phyloP scores from a whole-genome alignment of 129 eudicot species.

The Escallonia herrerae region DNA sequence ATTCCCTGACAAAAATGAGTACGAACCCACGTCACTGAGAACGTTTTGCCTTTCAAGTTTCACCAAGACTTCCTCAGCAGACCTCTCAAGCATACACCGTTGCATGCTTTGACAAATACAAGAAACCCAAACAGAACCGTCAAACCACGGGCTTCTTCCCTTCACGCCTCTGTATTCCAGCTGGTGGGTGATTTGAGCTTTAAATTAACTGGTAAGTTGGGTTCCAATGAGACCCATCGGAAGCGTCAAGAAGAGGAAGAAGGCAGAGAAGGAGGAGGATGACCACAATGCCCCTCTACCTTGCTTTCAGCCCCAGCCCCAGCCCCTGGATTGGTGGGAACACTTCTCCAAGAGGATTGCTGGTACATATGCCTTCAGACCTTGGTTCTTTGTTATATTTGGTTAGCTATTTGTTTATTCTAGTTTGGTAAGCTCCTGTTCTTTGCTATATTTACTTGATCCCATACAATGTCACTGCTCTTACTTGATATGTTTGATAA shows the following conservation, averaged over 20 bases:
- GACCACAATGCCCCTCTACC: conserved; percentile 15
- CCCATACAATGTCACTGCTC: conserved; percentile 9
- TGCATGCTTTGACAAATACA: too few species aligned
- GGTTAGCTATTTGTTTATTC: background rate
- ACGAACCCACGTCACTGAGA: too few species aligned
- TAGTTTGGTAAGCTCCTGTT: too few species aligned
- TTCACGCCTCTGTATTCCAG: too few species aligned
- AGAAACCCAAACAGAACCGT: too few species aligned
- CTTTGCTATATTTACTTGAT: background rate
- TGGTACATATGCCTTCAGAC: conserved; percentile 26
- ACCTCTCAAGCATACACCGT: too few species aligned
- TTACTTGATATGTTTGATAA: conserved; percentile 12
- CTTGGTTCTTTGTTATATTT: background rate
- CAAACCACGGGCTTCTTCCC: too few species aligned
- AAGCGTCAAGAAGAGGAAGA: conserved; percentile 30
- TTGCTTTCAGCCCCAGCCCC: conserved; percentile 16
- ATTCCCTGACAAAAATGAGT: too few species aligned
- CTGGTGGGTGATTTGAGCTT: too few species aligned
- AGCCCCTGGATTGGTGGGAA: conserved; percentile 53
- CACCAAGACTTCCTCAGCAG: too few species aligned
- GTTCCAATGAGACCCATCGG: conserved; percentile 44
- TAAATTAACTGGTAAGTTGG: background rate
- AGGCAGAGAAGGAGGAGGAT: conserved; percentile 24
- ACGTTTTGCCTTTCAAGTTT: too few species aligned
- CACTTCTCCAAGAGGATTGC: conserved; percentile 45